Base-by-base conservation (phyloP, 805 yeast genomes). In the Phaffomyces thermotolerans region DNA sequence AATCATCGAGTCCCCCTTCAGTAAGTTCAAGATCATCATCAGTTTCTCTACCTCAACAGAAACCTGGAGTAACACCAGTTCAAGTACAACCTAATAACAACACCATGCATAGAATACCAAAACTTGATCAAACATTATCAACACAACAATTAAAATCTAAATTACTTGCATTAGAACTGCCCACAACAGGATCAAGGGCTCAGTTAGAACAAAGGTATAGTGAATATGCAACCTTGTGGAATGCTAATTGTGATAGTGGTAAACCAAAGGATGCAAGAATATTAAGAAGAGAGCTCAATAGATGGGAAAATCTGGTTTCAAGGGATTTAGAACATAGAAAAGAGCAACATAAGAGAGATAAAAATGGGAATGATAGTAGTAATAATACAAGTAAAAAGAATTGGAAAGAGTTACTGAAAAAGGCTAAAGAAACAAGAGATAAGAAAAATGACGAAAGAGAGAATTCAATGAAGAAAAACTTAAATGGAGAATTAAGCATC, bases 151-250 rank as follows among this genome's bases (percentile, higher is more conserved):
- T 89, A 12, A 79, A 79, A 51, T 78, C 76, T 37, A 79, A 79
- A 56, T 64, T 90, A 14, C 41, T 68, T 2, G 68, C 73, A 8
- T 58, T 76, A 20, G 76, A 76, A 13, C 60, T 90, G 7, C 75
- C 89, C 0, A 68, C 78, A 0, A 60, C 58, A 9, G 98, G 97
- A 0, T 62, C 81, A 1, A 68, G 86, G 47, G 64, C 63, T 14
- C 81, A 76, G 49, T 55, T 89, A 52, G 90, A 85, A 47, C 63
- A 73, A 17, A 64, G 98, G 34, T 84, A 84, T 57, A 81, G 78
- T 48, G 91, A 89, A 51, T 90, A 79, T 66, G 78, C 83, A 44
- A 76, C 80, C 29, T 57, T 88, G 10, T 84, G 81, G 79, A 90
- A 90, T 57, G 81, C 95, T 12, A 88, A 88, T 55, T 72, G 80